Evolutionary conservation across 148 eudicot species (phyloP), one percentile per base, ranked within the genome.

Genomic region (Chenopodium album): DNA sequence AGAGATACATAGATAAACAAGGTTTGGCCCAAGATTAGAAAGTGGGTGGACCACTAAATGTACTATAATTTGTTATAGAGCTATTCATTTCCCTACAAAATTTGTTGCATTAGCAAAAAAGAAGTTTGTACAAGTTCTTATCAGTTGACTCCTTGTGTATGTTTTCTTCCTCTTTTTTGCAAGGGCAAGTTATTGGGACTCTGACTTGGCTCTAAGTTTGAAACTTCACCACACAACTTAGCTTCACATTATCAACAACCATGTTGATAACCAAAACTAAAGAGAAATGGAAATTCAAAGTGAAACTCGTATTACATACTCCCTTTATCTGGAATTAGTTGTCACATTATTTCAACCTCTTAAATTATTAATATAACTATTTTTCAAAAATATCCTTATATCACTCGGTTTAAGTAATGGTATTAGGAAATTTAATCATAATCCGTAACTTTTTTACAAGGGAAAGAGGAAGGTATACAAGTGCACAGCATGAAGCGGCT

Each of bases 181-280:
- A 22, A 73, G 60, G 60, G 60, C 50, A 48, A 26, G 50, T 71
- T 74, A 50, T 28, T 74, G 41, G 63, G 41, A 1, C 11, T n/a
- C 17, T 20, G 66, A 74, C 41, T 74, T 50, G 41, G 60, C 34
- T 48, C 47, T 48, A 34, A 74, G n/a, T 26, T 26, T 50, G 16
- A 72, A 46, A 72, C 20, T 28, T 74, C 77, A 52, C 75, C 75
- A 72, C 77, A 74, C 62, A 50, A 74, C 22, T 50, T 16, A 50
- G 28, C 11, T 22, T 4, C 41, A 74, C 13, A 26, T 4, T 56
- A 17, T 62, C 66, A 62, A 22, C 66, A 62, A 62, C 26, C 66
- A 62, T 22, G 28, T 62, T 62, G 26, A 62, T 62, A 10, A 59
- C 4, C 0, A 59, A 59, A 59, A 2, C 7, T 13, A 59, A 59